Percentiles rank a stretch among this genome's conserved stretches.
These are phyloP conservation scores for Halophytophthora polymorphica DNA, from an alignment of 352 stramenopile species.

Conservation along the genomic window DNA sequence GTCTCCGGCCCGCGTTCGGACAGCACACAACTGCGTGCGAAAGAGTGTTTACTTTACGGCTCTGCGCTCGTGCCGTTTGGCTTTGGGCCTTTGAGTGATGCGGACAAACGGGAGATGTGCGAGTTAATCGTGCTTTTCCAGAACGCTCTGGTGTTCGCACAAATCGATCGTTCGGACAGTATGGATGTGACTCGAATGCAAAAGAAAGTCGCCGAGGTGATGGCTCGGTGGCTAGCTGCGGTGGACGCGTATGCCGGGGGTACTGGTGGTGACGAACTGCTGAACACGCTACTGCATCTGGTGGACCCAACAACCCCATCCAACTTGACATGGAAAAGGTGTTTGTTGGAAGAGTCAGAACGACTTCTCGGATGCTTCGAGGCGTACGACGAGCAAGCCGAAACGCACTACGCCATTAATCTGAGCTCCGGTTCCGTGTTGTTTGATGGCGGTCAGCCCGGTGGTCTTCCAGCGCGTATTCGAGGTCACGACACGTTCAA, in stretches of 20 bases:
- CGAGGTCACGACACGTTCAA: constrained; percentile 11
- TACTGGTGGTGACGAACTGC: too few relatives aligned
- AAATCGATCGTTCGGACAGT: neutral
- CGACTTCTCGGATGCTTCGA: constrained; percentile 24
- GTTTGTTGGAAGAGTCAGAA: too few relatives aligned
- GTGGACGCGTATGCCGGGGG: too few relatives aligned
- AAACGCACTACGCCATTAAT: constrained; percentile 28
- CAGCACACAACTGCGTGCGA: constrained; percentile 12
- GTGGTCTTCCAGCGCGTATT: constrained; percentile 17
- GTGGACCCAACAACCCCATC: constrained; percentile 7
- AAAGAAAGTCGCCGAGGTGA: constrained; percentile 16
- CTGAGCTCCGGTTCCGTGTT: constrained; percentile 27
- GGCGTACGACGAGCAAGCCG: neutral
- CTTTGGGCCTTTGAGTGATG: too few relatives aligned
- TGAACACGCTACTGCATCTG: constrained; percentile 10
- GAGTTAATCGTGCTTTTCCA: constrained; percentile 30
- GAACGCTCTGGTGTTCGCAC: constrained; percentile 9
- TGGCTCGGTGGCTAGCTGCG: constrained; percentile 6
- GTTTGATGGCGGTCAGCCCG: constrained; percentile 19
- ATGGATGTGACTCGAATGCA: too few relatives aligned
- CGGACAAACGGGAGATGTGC: constrained; percentile 13
- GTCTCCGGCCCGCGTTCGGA: neutral
- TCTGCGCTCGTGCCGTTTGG: constrained; percentile 23
- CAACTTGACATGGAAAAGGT: too few relatives aligned
- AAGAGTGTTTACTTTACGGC: constrained; percentile 29